phyloP scores from a whole-genome alignment of 805 yeast species.

The Cyberlindnera lachancei region DNA sequence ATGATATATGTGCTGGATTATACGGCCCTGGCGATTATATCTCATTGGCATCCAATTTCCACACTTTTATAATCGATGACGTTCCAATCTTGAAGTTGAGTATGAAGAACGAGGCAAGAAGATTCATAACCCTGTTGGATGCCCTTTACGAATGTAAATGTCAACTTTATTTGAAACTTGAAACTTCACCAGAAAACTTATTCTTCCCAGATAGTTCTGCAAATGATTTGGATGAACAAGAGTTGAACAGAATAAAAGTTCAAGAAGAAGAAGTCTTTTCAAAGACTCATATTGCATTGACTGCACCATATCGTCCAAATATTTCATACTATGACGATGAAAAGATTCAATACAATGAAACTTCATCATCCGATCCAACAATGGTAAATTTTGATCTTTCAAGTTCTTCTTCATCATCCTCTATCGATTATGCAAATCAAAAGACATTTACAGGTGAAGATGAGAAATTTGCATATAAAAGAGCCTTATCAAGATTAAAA shows the following conservation, averaged over 20 bases:
- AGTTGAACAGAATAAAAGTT: constrained; percentile 33
- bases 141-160: constrained; percentile 65
- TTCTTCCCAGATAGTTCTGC: constrained; percentile 64
- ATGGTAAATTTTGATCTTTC: constrained; percentile 16
- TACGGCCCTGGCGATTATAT: constrained; percentile 66
- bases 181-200: constrained; percentile 40
- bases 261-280: constrained; percentile 68
- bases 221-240: constrained; percentile 19
- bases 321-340: constrained; percentile 53
- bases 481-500: constrained; percentile 60
- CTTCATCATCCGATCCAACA: too few species aligned
- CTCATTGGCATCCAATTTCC: constrained; percentile 53
- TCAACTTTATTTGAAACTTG: constrained; percentile 46
- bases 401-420: too few species aligned
- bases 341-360: constrained; percentile 24
- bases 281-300: constrained; percentile 49
- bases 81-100: constrained; percentile 51
- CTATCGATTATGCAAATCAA: constrained; percentile 36
- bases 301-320: constrained; percentile 64
- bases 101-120: constrained; percentile 60
- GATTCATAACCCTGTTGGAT: constrained; percentile 60
- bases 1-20: constrained; percentile 46
- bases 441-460: constrained; percentile 69
- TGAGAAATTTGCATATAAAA: constrained; percentile 62
- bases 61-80: constrained; percentile 48